Conservation (phyloP, 2,329 filamentous ascomycete species). For the Pseudogymnoascus sp. region DNA sequence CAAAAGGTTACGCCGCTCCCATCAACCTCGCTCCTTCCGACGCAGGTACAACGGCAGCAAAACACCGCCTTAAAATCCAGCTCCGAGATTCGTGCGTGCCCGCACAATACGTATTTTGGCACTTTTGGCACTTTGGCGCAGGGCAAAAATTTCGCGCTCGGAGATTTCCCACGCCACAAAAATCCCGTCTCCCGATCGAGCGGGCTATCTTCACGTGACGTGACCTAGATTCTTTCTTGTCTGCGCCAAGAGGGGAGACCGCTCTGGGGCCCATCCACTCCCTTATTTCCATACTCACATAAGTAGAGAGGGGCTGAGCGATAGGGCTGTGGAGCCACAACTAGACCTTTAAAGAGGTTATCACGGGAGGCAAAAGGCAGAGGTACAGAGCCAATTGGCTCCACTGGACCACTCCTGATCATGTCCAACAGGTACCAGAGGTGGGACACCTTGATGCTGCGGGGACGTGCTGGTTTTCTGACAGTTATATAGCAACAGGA, state of each 20-base stretch:
- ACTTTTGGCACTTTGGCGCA: too few species aligned
- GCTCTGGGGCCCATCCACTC: constrained; percentile 4
- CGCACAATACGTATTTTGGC: too few species aligned
- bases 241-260: background rate
- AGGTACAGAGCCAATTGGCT: constrained; percentile 7
- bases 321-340: constrained; percentile 6
- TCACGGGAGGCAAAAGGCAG: background rate
- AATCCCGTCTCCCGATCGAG: background rate
- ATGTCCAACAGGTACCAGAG: constrained; percentile 10
- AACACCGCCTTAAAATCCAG: background rate
- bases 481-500: constrained; percentile 29
- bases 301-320: constrained; percentile 3
- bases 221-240: background rate
- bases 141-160: background rate
- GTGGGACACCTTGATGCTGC: background rate
- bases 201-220: constrained; percentile 1
- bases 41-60: constrained; percentile 1
- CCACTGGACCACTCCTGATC: background rate
- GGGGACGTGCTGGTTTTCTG: constrained; percentile 7
- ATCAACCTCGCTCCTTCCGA: constrained; percentile 1
- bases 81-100: too few species aligned
- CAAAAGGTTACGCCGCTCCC: constrained; percentile 2
- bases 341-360: constrained; percentile 1
- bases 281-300: constrained; percentile 4
- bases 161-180: background rate